Conservation (phyloP, 73 alveolate genomes). For the Paramecium sexaurelia region DNA sequence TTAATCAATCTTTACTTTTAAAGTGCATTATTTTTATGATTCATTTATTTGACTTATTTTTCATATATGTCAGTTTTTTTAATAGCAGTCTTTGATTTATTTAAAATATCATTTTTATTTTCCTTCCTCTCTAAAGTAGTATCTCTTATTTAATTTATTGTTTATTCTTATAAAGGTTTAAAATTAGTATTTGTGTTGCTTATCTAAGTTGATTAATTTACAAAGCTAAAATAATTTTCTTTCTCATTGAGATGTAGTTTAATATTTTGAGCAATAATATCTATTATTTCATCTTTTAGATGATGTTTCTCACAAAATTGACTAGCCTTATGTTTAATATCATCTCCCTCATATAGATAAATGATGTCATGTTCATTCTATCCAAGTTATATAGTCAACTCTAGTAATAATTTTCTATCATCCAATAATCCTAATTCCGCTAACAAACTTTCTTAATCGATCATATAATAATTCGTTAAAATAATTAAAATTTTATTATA, state of each 20-base stretch:
- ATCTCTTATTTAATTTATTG: background rate
- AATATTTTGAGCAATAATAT: constrained; percentile 23
- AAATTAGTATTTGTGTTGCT: background rate
- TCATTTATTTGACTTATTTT: constrained; percentile 27
- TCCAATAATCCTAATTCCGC: constrained; percentile 37
- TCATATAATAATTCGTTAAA: constrained; percentile 49
- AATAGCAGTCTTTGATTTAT: background rate
- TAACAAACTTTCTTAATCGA: constrained; percentile 5
- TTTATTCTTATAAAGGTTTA: background rate
- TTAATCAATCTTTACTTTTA: background rate
- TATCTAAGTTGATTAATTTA: background rate
- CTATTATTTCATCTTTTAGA: background rate
- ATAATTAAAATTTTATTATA: constrained; percentile 7
- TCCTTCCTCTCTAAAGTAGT: background rate
- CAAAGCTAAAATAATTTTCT: constrained; percentile 47
- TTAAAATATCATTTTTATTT: background rate
- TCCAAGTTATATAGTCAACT: constrained; percentile 13
- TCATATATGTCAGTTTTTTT: constrained; percentile 16
- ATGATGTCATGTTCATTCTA: constrained; percentile 4
- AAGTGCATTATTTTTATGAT: background rate
- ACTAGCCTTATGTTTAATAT: background rate
- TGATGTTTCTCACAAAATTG: constrained; percentile 25
- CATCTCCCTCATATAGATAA: constrained; percentile 5
- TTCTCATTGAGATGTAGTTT: background rate
- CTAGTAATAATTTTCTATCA: background rate